Conservation (phyloP, 306 rosid species). For the Biancaea sappan region DNA sequence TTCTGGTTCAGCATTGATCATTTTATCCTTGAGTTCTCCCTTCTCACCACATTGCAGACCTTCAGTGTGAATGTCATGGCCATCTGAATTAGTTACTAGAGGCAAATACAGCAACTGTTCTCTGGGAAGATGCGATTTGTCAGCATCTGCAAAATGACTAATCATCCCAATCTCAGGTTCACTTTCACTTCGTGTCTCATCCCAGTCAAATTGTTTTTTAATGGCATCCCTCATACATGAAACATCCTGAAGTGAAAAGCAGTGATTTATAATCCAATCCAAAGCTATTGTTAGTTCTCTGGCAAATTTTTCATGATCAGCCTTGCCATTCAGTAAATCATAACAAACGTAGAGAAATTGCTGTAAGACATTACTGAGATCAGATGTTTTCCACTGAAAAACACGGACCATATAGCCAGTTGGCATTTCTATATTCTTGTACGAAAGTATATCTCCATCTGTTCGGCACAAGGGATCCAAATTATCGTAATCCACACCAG, state of each 20-base stretch:
- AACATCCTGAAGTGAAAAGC: conserved; percentile 91
- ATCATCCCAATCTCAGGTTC: conserved; percentile 63
- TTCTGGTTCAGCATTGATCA: conserved; percentile 46
- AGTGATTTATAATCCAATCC: conserved; percentile 93
- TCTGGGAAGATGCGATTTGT: conserved; percentile 36
- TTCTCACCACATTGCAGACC: too few relatives aligned
- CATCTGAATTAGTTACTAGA: conserved; percentile 38
- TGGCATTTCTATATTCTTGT: conserved; percentile 53
- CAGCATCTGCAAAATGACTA: conserved; percentile 48
- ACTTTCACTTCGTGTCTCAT: conserved; percentile 78
- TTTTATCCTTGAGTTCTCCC: conserved; percentile 48
- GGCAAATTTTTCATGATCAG: conserved; percentile 51
- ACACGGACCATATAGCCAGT: conserved; percentile 74
- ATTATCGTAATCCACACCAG: conserved; percentile 49
- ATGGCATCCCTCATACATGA: conserved; percentile 82
- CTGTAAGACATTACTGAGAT: conserved; percentile 58
- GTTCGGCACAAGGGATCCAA: conserved; percentile 41
- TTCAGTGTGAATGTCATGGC: too few relatives aligned
- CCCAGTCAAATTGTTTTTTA: conserved; percentile 85
- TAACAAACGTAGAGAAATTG: conserved; percentile 69
- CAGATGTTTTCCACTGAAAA: conserved; percentile 90
- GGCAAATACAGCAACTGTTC: conserved; percentile 39
- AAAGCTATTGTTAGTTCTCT: conserved; percentile 59
- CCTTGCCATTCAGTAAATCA: conserved; percentile 68
- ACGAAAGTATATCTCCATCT: conserved; percentile 34